Percentiles rank a stretch among this genome's conserved stretches.
phyloP scores from a whole-genome alignment of 805 yeast species.

The Candida gorgasii region DNA sequence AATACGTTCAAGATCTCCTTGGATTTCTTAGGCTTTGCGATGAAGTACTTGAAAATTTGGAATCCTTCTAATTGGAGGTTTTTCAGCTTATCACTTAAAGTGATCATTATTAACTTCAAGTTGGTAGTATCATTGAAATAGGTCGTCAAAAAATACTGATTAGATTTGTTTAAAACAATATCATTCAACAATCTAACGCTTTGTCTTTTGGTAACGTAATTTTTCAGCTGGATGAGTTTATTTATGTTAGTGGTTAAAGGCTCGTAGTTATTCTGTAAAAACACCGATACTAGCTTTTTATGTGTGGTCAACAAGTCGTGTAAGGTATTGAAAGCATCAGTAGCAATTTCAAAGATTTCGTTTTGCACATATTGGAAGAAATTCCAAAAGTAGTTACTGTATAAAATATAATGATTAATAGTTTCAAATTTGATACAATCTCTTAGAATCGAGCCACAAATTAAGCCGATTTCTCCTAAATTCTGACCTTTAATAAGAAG shows the following conservation, averaged over 20 bases:
- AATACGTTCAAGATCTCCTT: constrained; percentile 79
- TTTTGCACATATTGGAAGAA: constrained; percentile 75
- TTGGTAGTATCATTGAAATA: constrained; percentile 83
- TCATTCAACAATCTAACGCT: constrained; percentile 74
- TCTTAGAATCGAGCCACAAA: constrained; percentile 75
- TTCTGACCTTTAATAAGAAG: constrained; percentile 74
- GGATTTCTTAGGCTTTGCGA: constrained; percentile 92
- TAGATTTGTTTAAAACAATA: constrained; percentile 68
- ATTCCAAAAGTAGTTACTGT: constrained; percentile 72
- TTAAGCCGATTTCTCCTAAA: constrained; percentile 65
- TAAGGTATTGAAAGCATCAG: constrained; percentile 82
- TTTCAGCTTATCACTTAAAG: constrained; percentile 84
- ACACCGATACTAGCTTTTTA: constrained; percentile 67
- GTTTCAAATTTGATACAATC: constrained; percentile 82
- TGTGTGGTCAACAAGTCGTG: constrained; percentile 69
- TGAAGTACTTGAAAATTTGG: constrained; percentile 89
- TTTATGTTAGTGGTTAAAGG: constrained; percentile 65
- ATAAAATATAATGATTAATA: constrained; percentile 59
- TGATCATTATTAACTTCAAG: constrained; percentile 80
- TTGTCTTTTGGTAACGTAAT: constrained; percentile 92
- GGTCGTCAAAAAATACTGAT: constrained; percentile 67
- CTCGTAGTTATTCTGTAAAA: constrained; percentile 59
- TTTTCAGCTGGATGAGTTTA: constrained; percentile 68
- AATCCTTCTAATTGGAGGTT: constrained; percentile 90
- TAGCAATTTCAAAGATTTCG: constrained; percentile 83